These are phyloP conservation scores for Poa annua DNA, from an alignment of 176 grass and related monocot genomes.

Conservation along the genomic window DNA sequence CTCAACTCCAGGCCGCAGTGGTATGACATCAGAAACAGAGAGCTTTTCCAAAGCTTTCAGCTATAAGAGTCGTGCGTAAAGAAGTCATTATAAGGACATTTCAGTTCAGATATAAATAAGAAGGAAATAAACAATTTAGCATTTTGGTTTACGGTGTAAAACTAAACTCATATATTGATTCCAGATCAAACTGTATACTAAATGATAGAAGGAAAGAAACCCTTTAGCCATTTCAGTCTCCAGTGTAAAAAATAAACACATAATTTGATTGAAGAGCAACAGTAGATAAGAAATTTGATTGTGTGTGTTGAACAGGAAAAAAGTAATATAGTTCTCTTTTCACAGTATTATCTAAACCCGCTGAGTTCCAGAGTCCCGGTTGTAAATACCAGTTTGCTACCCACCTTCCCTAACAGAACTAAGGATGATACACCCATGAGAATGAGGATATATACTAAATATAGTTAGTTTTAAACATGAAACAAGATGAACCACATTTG, in stretches of 20 bases:
- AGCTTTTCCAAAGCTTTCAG: constrained; percentile 85
- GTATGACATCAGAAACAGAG: constrained; percentile 63
- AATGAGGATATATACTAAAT: no score
- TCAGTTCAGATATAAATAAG: neutral
- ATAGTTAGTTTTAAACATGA: neutral
- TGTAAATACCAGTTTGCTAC: neutral
- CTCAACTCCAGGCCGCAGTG: constrained; percentile 81
- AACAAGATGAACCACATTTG: neutral
- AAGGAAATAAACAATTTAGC: neutral
- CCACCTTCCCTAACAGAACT: constrained; percentile 1
- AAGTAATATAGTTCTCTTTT: neutral
- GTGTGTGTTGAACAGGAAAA: neutral
- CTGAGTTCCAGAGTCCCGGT: neutral
- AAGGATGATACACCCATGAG: neutral
- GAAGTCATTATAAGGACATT: constrained; percentile 19
- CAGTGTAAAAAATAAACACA: constrained; percentile 16
- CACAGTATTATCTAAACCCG: no score
- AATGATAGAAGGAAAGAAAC: neutral
- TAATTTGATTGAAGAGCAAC: neutral
- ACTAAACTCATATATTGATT: neutral
- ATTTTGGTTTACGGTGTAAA: neutral
- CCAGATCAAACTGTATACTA: neutral
- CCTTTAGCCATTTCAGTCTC: neutral
- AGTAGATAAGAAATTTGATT: neutral
- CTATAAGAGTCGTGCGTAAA: constrained; percentile 46